phyloP scores from a whole-genome alignment of 441 rosid species.

The Arabidopsis lyrata region DNA sequence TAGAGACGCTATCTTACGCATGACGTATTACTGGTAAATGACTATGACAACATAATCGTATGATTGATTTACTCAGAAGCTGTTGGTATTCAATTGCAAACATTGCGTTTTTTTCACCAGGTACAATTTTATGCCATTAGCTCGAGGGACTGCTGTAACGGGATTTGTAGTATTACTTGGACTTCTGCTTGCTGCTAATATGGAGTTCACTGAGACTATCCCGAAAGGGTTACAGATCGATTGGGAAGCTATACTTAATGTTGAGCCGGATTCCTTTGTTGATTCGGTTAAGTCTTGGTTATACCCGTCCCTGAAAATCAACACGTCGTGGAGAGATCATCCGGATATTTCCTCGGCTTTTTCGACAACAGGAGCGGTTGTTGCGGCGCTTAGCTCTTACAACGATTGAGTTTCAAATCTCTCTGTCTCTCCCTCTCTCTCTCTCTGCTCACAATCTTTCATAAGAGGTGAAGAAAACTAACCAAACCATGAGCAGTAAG shows the following conservation, averaged over 20 bases:
- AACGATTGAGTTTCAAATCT: constrained; percentile 52
- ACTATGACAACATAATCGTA: constrained; percentile 7
- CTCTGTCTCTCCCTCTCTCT: neutral
- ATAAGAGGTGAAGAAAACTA: constrained; percentile 48
- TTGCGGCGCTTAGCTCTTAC: constrained; percentile 81
- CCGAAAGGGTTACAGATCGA: constrained; percentile 87
- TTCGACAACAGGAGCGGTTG: constrained; percentile 82
- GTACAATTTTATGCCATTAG: constrained; percentile 98
- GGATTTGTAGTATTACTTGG: constrained; percentile 89
- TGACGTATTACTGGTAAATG: constrained; percentile 94
- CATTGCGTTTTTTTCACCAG: constrained; percentile 47
- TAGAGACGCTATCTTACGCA: constrained; percentile 81
- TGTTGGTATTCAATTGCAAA: constrained; percentile 1
- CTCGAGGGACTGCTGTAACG: constrained; percentile 93
- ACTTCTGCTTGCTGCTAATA: constrained; percentile 88
- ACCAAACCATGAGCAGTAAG: constrained; percentile 31
- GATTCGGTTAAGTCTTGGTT: constrained; percentile 83
- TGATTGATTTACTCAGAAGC: constrained; percentile 14
- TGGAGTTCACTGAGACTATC: constrained; percentile 80
- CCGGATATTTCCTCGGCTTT: constrained; percentile 81
- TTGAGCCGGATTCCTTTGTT: constrained; percentile 63
- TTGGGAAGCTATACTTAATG: constrained; percentile 95
- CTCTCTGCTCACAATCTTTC: constrained; percentile 20
- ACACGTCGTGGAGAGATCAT: constrained; percentile 87
- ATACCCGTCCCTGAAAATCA: constrained; percentile 73